phyloP scores from a whole-genome alignment of 1,284 basidiomycete genomes.

The Leccinum huronense region DNA sequence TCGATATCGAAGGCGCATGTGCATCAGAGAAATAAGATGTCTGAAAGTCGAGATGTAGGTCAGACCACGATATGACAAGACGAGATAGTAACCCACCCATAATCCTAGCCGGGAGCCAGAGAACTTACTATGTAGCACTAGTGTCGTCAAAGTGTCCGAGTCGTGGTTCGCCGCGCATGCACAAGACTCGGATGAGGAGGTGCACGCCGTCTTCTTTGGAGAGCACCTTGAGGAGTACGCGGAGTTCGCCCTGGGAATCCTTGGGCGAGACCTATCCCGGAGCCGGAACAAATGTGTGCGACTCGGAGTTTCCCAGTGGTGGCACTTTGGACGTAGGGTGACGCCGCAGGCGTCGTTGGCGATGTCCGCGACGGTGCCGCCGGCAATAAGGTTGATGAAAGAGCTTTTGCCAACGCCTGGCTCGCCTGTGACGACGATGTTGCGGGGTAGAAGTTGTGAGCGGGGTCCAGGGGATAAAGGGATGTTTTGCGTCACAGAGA shows the following conservation, averaged over 20 bases:
- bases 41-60: no score
- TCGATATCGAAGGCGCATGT: no score
- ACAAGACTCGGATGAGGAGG: constrained; percentile 27
- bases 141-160: no score
- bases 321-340: constrained; percentile 15
- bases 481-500: neutral
- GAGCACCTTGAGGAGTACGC: constrained; percentile 28
- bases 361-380: constrained; percentile 15
- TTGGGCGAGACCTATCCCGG: constrained; percentile 30
- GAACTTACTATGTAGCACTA: no score
- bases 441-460: constrained; percentile 18
- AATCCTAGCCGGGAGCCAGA: no score
- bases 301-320: constrained; percentile 22
- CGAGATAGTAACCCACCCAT: no score
- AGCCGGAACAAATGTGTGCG: constrained; percentile 22
- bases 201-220: constrained; percentile 28
- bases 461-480: neutral
- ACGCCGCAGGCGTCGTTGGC: constrained; percentile 31
- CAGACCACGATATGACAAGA: no score
- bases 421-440: constrained; percentile 28
- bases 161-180: constrained; percentile 25
- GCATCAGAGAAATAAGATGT: no score
- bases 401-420: constrained; percentile 33
- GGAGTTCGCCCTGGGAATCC: constrained; percentile 24
- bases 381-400: constrained; percentile 29